Conservation (phyloP, 75 land plant species). For the Sequoia sempervirens region DNA sequence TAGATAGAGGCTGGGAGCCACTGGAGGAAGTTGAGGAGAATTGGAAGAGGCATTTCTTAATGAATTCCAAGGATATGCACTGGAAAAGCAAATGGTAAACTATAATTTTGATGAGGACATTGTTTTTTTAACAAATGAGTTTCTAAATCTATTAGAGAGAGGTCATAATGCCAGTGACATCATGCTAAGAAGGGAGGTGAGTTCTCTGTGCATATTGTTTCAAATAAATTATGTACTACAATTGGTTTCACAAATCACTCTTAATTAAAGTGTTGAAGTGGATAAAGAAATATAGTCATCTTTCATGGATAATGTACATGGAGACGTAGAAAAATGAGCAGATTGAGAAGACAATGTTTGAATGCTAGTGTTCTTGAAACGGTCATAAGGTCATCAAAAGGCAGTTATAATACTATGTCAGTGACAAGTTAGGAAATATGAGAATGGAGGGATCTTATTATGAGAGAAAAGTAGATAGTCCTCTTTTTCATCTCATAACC, state of each 20-base stretch:
- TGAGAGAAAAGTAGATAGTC: too few relatives aligned
- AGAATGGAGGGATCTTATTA: too few relatives aligned
- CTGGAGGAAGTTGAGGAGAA: background rate
- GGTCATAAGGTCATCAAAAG: too few relatives aligned
- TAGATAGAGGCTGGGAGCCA: background rate
- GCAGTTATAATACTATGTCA: too few relatives aligned
- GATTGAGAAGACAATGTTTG: too few relatives aligned
- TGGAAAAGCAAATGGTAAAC: background rate
- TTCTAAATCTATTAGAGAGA: too few relatives aligned
- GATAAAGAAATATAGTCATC: too few relatives aligned
- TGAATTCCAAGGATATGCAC: background rate
- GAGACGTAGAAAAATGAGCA: constrained; percentile 7
- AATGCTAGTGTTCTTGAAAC: too few relatives aligned
- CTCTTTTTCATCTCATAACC: too few relatives aligned
- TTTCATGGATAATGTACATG: constrained; percentile 5
- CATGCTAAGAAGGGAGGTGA: background rate
- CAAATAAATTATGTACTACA: constrained; percentile 2
- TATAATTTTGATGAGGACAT: background rate
- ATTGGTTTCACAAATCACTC: background rate
- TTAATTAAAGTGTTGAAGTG: background rate
- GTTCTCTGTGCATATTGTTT: constrained; percentile 4
- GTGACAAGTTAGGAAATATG: too few relatives aligned
- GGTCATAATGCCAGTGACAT: background rate
- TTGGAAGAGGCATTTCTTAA: background rate
- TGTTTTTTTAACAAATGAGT: too few relatives aligned